Base-by-base conservation (phyloP, 306 rosid genomes). In the Inga oerstediana region DNA sequence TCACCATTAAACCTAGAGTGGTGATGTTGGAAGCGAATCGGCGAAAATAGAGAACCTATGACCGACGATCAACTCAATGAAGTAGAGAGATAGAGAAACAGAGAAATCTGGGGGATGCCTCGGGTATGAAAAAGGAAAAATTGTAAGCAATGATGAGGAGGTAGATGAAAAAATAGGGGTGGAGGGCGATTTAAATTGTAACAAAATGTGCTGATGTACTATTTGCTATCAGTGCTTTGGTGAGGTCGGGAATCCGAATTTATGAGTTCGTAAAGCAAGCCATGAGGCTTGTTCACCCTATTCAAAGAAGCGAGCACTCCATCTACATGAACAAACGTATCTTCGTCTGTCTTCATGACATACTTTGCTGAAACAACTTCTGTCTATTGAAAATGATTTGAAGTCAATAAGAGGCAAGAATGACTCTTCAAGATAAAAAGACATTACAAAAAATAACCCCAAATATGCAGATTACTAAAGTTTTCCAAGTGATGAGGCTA, bases 401-500 rank as follows among this genome's bases (percentile, higher is more conserved):
- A 78, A 84, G 75, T 76, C 80, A 86, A 81, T 87, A 81, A 89
- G 84, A 22, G 19, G 51, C 74, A 71, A 62, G 79, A 83, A 10
- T 27, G 30, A 9, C 77, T 61, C 74, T 77, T 65, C 30, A 27
- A 62, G 46, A 68, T 44, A 67, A 67, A 80, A 80, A 86, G 87
- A 80, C 80, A 79, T 89, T 94, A 97, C 98, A 68, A 82, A 73
- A 82, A 43, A 54, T 89, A 92, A 97, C 98, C 93, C 99, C 99
- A 76, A 87, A 97, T 86, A 97, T 86, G 89, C 97, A 97, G 70
- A 92, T 97, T 58, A 94, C 99, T 88, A 97, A 86, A 75, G 99
- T 88, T 85, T 97, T 97, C 99, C 99, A 97, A 32, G 99, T 94
- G 86, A 97, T 92, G 75, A 97, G 97, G 84, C 97, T 79, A 86